Evolutionary conservation across 108 stramenopile species (phyloP), one percentile per base, ranked within the genome.

Genomic region (Craspedostauros australis): DNA sequence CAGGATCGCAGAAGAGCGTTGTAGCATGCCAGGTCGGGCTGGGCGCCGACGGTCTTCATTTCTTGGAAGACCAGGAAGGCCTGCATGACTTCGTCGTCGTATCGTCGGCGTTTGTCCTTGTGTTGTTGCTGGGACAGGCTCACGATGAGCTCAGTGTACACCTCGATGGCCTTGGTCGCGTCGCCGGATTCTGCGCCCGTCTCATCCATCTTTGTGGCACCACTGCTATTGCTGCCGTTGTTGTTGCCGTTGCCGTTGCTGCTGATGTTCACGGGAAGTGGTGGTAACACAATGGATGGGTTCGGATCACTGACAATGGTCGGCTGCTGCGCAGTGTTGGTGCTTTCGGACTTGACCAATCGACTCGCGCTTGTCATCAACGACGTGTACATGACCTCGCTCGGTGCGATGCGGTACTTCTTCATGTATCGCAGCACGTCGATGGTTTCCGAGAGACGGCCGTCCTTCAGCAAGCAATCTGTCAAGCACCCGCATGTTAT

Each of bases 331-430:
- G 7, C 21, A 20, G 52, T 63, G 1, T 63, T 55, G 3, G 33
- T 16, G 40, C 80, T 74, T 51, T 79, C 79, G 26, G 61, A 64
- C 31, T 74, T 42, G 5, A 73, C 81, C 50, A 91, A 55, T 39
- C 55, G 63, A 14, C 72, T 49, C 28, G 83, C 86, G 41, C 68
- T 73, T 2, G 74, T 81, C 74, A 90, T 90, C 27, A 93, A 44
- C 21, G 76, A 79, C 0, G 88, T 93, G 71, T 90, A 93, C 86
- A 93, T 93, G 19, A 81, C 76, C 54, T 88, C 84, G 34, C 67
- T 76, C 0, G 88, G 88, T 8, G 52, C 67, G 18, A 93, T 57
- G 2, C 72, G 67, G 38, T 79, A 66, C 5, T 59, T 29, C 69
- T 90, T 80, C 92, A 93, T 93, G 54, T 87, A 90, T 15, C 71